Evolutionary conservation across 106 monocot genomes (phyloP).

Genomic region (Dendrobium huoshanense): DNA sequence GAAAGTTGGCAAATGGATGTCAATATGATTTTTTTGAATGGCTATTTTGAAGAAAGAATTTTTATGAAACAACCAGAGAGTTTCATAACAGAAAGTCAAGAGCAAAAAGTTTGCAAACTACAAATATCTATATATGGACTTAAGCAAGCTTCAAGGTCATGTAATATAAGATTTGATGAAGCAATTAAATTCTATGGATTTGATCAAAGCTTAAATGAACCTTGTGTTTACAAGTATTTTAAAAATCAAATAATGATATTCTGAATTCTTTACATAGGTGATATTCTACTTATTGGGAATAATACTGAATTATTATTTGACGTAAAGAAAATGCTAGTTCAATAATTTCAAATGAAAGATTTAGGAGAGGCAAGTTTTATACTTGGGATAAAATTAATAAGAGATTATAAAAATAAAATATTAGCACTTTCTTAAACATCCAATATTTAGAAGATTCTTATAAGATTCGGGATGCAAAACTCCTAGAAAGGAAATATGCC

Average conservation of each 20-base stretch:
- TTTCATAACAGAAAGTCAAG: no score
- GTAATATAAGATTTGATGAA: no score
- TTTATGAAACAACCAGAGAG: no score
- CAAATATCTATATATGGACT: no score
- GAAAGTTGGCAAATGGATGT: no score
- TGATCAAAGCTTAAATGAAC: not conserved
- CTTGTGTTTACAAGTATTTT: not conserved
- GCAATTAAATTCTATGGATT: no score
- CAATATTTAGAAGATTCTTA: not conserved
- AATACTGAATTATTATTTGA: not conserved
- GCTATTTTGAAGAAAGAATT: no score
- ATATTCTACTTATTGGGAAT: constrained; percentile 8
- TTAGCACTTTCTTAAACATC: not conserved
- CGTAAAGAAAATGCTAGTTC: not conserved
- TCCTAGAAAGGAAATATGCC: constrained; percentile 1
- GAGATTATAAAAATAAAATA: not conserved
- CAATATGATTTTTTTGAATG: no score
- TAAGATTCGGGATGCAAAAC: not conserved
- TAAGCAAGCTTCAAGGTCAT: no score
- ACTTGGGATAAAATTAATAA: not conserved
- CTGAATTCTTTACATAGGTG: not conserved
- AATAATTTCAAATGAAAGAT: not conserved
- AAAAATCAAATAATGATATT: not conserved
- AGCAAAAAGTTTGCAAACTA: no score
- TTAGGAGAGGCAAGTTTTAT: not conserved